These are phyloP conservation scores for Boechera divaricarpa DNA, from an alignment of 345 rosid genomes.

Conservation along the genomic window DNA sequence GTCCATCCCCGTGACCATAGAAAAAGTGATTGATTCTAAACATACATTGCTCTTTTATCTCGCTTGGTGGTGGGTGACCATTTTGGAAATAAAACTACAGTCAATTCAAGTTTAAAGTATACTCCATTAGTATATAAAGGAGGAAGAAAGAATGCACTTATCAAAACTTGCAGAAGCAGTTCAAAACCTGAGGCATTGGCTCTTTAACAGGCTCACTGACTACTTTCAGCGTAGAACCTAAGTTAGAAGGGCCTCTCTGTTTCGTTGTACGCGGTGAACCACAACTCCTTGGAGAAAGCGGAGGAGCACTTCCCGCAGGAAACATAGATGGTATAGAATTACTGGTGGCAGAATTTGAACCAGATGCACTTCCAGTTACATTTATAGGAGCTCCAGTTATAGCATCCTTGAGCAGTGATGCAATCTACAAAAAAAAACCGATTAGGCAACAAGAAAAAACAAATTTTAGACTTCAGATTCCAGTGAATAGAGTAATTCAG, in stretches of 20 bases:
- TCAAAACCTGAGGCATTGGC: slow-evolving; percentile 85
- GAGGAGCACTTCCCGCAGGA: slow-evolving; percentile 95
- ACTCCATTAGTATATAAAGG: not conserved
- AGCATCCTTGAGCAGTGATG: slow-evolving; percentile 78
- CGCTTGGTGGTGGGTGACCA: slow-evolving; percentile 83
- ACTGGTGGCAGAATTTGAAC: slow-evolving; percentile 57
- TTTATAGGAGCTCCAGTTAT: slow-evolving; percentile 78
- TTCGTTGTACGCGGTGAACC: slow-evolving; percentile 88
- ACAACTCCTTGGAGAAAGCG: slow-evolving; percentile 93
- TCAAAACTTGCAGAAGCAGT: slow-evolving; percentile 10
- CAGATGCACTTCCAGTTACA: slow-evolving; percentile 64
- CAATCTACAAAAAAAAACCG: slow-evolving; percentile 51
- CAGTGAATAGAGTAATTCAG: not conserved
- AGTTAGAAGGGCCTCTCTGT: slow-evolving; percentile 72
- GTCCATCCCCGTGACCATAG: slow-evolving; percentile 69
- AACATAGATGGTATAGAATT: slow-evolving; percentile 90
- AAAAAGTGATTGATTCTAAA: slow-evolving; percentile 72
- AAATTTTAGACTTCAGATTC: slow-evolving; percentile 29
- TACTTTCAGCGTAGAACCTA: slow-evolving; percentile 87
- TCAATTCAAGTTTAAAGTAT: slow-evolving; percentile 34
- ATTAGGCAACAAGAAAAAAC: not conserved
- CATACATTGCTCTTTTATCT: slow-evolving; percentile 73
- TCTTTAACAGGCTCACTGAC: slow-evolving; percentile 81
- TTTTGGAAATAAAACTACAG: slow-evolving; percentile 92
- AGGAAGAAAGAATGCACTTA: slow-evolving; percentile 12